phyloP scores from a whole-genome alignment of 257 asterid genomes.

The Solanum arcanum region DNA sequence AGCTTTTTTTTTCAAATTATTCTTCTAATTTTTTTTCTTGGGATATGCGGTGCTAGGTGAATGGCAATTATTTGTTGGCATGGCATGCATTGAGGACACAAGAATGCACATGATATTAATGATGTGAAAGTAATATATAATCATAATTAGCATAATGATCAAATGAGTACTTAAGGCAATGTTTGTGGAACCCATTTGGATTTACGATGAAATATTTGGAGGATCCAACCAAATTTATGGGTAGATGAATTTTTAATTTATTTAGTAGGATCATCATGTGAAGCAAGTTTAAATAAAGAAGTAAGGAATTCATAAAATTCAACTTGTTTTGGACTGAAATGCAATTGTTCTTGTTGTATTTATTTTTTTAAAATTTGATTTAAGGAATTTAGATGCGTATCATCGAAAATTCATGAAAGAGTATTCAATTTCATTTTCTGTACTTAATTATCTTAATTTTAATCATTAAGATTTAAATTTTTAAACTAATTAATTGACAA shows the following conservation, averaged over 20 bases:
- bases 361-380: background rate
- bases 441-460: background rate
- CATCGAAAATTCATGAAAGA: background rate
- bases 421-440: background rate
- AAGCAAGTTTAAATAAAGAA: background rate
- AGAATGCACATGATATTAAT: conserved; percentile 4
- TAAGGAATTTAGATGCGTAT: background rate
- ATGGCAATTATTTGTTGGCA: background rate
- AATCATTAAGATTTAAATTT: background rate
- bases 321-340: background rate
- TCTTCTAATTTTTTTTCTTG: background rate
- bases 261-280: background rate
- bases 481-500: background rate
- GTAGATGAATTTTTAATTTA: background rate
- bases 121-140: background rate
- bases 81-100: background rate
- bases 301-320: background rate
- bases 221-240: background rate
- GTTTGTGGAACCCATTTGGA: background rate
- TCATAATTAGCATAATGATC: conserved; percentile 1
- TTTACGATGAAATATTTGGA: background rate
- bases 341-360: background rate
- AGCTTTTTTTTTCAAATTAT: background rate
- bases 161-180: background rate
- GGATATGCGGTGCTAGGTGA: background rate